These are phyloP conservation scores for Jatropha podagrica DNA, from an alignment of 441 rosid species.

Conservation along the genomic window DNA sequence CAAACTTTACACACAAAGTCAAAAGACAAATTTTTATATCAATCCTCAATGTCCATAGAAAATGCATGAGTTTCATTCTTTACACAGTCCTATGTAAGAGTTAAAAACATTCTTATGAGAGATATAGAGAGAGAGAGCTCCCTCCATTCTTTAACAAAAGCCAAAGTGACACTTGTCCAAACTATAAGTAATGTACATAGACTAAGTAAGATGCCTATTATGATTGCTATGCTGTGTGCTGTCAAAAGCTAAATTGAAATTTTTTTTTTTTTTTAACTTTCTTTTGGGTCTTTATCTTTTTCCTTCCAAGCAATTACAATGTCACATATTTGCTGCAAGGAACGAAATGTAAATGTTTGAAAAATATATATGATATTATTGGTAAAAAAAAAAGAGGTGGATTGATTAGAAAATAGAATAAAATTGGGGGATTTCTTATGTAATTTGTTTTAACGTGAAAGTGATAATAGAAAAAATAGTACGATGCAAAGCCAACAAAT, in stretches of 20 bases:
- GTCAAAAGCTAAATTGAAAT: conserved; percentile 17
- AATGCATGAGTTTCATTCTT: too few species aligned
- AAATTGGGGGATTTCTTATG: background rate
- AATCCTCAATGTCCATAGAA: too few species aligned
- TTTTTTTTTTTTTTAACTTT: conserved; percentile 3
- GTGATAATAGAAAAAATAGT: background rate
- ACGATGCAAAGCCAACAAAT: too few species aligned
- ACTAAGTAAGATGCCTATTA: conserved; percentile 24
- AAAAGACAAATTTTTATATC: too few species aligned
- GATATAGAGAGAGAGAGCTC: too few species aligned
- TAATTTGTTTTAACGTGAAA: background rate
- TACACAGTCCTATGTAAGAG: too few species aligned
- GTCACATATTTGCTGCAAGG: too few species aligned
- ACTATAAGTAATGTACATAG: background rate
- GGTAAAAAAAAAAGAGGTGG: background rate
- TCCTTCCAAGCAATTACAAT: conserved; percentile 28
- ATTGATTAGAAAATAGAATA: background rate
- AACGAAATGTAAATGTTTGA: too few species aligned
- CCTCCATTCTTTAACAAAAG: conserved; percentile 10
- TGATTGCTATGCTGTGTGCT: conserved; percentile 19
- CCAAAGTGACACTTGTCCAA: conserved; percentile 12
- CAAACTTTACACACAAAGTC: background rate
- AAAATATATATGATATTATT: too few species aligned
- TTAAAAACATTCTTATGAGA: too few species aligned
- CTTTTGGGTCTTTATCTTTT: conserved; percentile 29